Evolutionary conservation across 2,329 filamentous ascomycete genomes (phyloP), one percentile per base, ranked within the genome.

Genomic region (Nemania abortiva): DNA sequence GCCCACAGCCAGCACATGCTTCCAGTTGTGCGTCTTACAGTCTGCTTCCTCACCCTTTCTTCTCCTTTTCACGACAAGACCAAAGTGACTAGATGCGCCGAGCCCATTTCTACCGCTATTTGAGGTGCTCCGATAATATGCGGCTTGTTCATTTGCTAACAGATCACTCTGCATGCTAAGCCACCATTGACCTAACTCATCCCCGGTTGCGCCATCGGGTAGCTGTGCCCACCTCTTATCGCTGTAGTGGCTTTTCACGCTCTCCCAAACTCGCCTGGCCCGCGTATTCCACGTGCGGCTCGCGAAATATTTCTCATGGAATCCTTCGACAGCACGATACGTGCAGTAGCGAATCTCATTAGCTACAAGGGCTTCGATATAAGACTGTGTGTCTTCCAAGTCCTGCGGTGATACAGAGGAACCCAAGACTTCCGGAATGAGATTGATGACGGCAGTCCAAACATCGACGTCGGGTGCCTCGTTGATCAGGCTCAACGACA

Each of bases 301-400:
- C 29, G 42, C 57, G 11, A 53, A 53, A 13, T 53, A 61, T 42
- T 53, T 61, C 29, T 53, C 58, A 4, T 61, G 58, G 15, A 42
- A 61, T 42, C 58, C 58, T 18, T 42, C 29, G 3, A 61, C 58
- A 3, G 18, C 29, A 18, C 47, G 58, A 53, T 61, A 42, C 24
- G 47, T 42, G n/a, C 58, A 61, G 24, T 59, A 9, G 45, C 42
- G 42, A 34, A 59, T 49, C 42, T 59, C 27, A 34, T 59, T 3
- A 37, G 31, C 37, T 7, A 59, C n/a, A 9, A 9, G 18, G 1
- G 11, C 18, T 37, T 50, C 57, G 39, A 22, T 18, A 3, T 37
- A 3, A 15, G 15, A 4, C 13, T 27, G 57, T 15, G 39, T 24
- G 15, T 37, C 15, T 3, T 24, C 42, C 1, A n/a, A 31, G 24